Conservation (phyloP, 2,329 filamentous ascomycete species). For the Claviceps maximensis region DNA sequence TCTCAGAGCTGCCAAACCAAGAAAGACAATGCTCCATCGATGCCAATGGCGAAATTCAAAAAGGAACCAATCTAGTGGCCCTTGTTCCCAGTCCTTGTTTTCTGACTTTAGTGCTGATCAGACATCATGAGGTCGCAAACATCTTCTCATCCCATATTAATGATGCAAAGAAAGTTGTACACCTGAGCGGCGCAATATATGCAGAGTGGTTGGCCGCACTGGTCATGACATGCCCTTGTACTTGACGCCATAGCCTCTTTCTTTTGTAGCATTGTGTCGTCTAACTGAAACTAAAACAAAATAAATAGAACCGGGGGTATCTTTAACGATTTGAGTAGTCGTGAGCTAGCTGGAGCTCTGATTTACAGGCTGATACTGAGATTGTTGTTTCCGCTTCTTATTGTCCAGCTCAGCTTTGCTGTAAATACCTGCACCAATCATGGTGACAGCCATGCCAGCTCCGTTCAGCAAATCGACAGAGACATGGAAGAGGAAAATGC, state of each 20-base stretch:
- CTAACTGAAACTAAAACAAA: neutral
- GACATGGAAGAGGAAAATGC: constrained; percentile 39
- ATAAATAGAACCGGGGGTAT: constrained; percentile 7
- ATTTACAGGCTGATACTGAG: constrained; percentile 23
- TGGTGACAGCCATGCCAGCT: constrained; percentile 40
- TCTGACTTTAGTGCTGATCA: neutral
- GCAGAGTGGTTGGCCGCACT: neutral
- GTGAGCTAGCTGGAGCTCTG: constrained; percentile 16
- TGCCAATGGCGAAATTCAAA: neutral
- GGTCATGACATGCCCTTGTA: neutral
- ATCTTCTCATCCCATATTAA: neutral
- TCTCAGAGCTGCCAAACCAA: constrained; percentile 5
- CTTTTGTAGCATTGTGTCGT: constrained; percentile 3
- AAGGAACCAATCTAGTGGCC: neutral
- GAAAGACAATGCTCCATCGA: constrained; percentile 4
- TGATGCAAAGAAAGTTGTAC: neutral
- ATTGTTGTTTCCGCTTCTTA: constrained; percentile 23
- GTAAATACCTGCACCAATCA: constrained; percentile 43
- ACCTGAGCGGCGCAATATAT: neutral
- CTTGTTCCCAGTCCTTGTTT: neutral
- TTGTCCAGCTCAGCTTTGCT: constrained; percentile 42
- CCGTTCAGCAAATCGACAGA: constrained; percentile 38
- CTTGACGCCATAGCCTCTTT: no score
- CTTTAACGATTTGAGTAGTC: constrained; percentile 1
- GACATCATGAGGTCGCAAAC: neutral